Conservation (phyloP, 768 basidiomycete genomes). For the Tubosaeta sp. region DNA sequence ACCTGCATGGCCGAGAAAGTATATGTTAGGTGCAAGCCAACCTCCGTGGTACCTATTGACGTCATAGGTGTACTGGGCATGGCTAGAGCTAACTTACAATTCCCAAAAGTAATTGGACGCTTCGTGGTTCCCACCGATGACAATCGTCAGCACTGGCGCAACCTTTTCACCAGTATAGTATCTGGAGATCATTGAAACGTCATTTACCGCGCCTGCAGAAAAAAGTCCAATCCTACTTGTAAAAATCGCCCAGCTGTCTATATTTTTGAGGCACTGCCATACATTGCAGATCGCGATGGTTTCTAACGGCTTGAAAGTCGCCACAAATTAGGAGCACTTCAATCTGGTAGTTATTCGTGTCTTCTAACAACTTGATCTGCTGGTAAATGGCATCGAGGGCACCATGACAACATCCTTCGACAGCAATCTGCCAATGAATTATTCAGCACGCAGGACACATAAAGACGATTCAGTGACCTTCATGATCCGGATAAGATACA, state of each 20-base stretch:
- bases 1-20: conserved; percentile 90
- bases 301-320: conserved; percentile 92
- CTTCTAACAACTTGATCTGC: conserved; percentile 61
- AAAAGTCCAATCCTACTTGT: conserved; percentile 46
- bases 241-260: conserved; percentile 76
- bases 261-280: conserved; percentile 94
- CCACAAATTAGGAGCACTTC: conserved; percentile 91
- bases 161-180: conserved; percentile 81
- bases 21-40: conserved; percentile 96
- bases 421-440: conserved; percentile 57
- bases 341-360: conserved; percentile 57
- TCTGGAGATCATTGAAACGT: conserved; percentile 35
- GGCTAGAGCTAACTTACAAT: conserved; percentile 50
- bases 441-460: background rate
- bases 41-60: conserved; percentile 83
- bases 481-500: no score
- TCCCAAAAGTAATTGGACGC: conserved; percentile 97
- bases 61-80: conserved; percentile 2
- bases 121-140: conserved; percentile 98
- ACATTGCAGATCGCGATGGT: conserved; percentile 76
- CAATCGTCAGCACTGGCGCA: conserved; percentile 87
- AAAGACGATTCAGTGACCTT: conserved; percentile 14
- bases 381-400: conserved; percentile 84
- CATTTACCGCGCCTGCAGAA: background rate
- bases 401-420: conserved; percentile 96